phyloP scores from a whole-genome alignment of 2,329 filamentous ascomycete species.

The Endothia cerciana region DNA sequence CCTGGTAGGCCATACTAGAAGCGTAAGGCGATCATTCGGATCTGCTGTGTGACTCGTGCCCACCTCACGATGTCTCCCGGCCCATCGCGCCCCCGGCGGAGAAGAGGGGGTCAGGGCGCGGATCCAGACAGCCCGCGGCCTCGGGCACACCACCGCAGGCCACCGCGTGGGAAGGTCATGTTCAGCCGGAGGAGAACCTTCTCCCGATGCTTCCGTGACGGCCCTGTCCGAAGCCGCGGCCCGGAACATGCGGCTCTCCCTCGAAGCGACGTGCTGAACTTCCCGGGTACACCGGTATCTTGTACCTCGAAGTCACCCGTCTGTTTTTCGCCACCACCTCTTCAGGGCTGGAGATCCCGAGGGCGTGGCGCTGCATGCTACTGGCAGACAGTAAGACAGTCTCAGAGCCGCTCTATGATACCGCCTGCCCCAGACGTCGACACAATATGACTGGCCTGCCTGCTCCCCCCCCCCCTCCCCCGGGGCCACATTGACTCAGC shows the following conservation, averaged over 20 bases:
- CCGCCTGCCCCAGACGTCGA: neutral
- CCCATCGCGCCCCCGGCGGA: neutral
- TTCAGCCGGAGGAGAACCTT: neutral
- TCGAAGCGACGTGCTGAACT: neutral
- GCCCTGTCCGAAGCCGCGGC: too few relatives aligned
- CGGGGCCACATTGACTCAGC: too few relatives aligned
- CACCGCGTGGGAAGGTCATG: neutral
- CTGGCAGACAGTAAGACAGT: neutral
- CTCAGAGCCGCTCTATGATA: neutral
- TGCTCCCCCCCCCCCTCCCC: neutral
- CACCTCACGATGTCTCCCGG: neutral
- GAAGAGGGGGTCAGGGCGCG: too few relatives aligned
- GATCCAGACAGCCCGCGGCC: neutral
- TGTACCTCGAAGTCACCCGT: constrained; percentile 10
- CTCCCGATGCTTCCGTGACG: neutral
- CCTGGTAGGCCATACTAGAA: neutral
- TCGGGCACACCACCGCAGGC: neutral
- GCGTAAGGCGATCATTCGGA: neutral
- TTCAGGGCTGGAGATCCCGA: neutral
- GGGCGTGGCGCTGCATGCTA: neutral
- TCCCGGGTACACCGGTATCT: constrained; percentile 6
- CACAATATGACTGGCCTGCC: neutral
- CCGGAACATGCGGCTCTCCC: neutral
- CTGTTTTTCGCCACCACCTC: constrained; percentile 2
- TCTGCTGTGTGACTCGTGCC: neutral